Evolutionary conservation across 2,329 filamentous ascomycete species (phyloP), one percentile per base, ranked within the genome.

Genomic region (Magnaporthales sp.): DNA sequence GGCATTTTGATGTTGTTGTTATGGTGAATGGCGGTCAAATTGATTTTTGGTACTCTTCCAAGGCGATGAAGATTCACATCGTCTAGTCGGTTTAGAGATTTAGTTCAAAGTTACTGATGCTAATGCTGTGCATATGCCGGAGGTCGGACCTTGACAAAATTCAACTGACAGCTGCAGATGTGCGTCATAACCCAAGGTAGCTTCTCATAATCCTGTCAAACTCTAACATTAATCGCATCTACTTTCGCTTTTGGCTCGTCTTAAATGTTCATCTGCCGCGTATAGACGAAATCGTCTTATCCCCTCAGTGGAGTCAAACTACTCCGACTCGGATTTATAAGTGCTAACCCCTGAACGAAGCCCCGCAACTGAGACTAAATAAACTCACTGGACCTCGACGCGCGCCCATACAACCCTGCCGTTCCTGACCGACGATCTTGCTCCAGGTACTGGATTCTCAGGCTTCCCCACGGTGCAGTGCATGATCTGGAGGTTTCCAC

Each of bases 1-100:
- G 38, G 66, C 77, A 79, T 79, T 27, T 69, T 75, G 68, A 65
- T 63, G 67, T n/a, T 58, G 63, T 46, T n/a, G 29, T 24, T 29
- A 5, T 46, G 38, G 19, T 46, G 38, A 46, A 19, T 19, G 38
- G 4, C 15, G 15, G 13, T 38, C 2, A 9, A 15, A 15, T 46
- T n/a, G 38, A n/a, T n/a, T n/a, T n/a, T n/a, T n/a, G n/a, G n/a
- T n/a, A n/a, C n/a, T n/a, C n/a, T n/a, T n/a, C n/a, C n/a, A n/a
- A n/a, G n/a, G n/a, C n/a, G n/a, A n/a, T n/a, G n/a, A n/a, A n/a
- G n/a, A n/a, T n/a, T n/a, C n/a, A n/a, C n/a, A n/a, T n/a, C n/a
- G n/a, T n/a, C n/a, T n/a, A n/a, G n/a, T n/a, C n/a, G n/a, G n/a
- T n/a, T n/a, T n/a, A n/a, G n/a, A n/a, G n/a, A n/a, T n/a, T n/a